A percentile compares a stretch with the other conserved stretches of the same genome.
phyloP scores from a whole-genome alignment of 257 asterid genomes.

The Salvia hispanica region DNA sequence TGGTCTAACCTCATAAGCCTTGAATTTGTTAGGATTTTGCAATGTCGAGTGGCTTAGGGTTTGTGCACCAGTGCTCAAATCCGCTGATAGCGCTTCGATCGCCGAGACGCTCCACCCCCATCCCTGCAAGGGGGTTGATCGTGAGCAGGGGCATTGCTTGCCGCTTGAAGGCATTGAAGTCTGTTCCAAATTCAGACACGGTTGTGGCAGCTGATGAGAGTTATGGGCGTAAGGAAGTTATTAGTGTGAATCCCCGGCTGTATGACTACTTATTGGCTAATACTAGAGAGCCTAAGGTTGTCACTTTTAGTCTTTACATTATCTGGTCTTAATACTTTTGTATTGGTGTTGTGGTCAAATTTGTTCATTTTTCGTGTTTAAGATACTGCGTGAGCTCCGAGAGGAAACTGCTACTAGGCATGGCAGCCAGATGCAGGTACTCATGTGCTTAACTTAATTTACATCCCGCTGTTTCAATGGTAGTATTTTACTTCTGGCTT shows the following conservation, averaged over 20 bases:
- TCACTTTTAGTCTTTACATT: background rate
- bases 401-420: slow-evolving; percentile 86
- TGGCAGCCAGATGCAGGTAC: slow-evolving; percentile 94
- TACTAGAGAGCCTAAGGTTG: slow-evolving; percentile 85
- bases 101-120: slow-evolving; percentile 21
- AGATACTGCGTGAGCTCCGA: slow-evolving; percentile 84
- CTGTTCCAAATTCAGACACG: slow-evolving; percentile 43
- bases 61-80: slow-evolving; percentile 35
- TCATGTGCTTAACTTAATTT: background rate
- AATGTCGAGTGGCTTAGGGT: slow-evolving; percentile 38
- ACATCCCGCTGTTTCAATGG: background rate
- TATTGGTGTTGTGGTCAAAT: slow-evolving; percentile 6
- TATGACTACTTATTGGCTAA: slow-evolving; percentile 76
- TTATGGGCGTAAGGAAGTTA: slow-evolving; percentile 76
- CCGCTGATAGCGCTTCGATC: slow-evolving; percentile 27
- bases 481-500: background rate
- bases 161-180: slow-evolving; percentile 37
- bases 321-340: slow-evolving; percentile 1
- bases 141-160: slow-evolving; percentile 22
- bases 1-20: background rate
- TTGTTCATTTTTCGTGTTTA: slow-evolving; percentile 29
- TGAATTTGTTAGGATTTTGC: slow-evolving; percentile 33
- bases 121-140: slow-evolving; percentile 15
- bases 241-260: slow-evolving; percentile 67
- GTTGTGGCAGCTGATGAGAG: slow-evolving; percentile 51